These are phyloP conservation scores for Magnusiomyces tetraspermus DNA, from an alignment of 1,139 yeast genomes.

Conservation along the genomic window DNA sequence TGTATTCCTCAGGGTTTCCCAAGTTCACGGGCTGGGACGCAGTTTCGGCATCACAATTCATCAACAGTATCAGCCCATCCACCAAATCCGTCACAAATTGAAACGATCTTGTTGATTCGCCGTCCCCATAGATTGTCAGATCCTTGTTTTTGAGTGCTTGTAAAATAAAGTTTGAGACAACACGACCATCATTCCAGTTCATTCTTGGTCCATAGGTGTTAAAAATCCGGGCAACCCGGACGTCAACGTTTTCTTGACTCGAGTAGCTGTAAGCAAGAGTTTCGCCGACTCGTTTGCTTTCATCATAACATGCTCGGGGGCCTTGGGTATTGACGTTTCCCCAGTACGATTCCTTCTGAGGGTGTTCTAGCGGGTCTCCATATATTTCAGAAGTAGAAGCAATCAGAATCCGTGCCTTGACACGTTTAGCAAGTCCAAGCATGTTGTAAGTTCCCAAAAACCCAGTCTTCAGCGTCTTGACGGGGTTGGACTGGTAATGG, in stretches of 20 bases:
- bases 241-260: conserved; percentile 22
- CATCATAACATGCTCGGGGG: conserved; percentile 26
- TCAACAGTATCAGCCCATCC: conserved; percentile 22
- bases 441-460: conserved; percentile 25
- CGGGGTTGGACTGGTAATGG: conserved; percentile 25
- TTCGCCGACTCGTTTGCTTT: conserved; percentile 25
- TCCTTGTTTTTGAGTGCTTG: conserved; percentile 23
- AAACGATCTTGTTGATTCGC: conserved; percentile 23
- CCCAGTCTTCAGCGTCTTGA: conserved; percentile 24
- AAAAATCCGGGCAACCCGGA: conserved; percentile 24
- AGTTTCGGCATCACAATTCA: conserved; percentile 18
- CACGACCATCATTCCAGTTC: conserved; percentile 27
- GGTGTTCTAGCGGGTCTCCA: conserved; percentile 26
- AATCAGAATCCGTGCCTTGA: conserved; percentile 22
- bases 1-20: conserved; percentile 24
- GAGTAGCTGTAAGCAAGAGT: conserved; percentile 22
- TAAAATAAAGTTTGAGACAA: conserved; percentile 24
- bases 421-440: conserved; percentile 25
- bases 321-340: conserved; percentile 24
- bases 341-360: conserved; percentile 24
- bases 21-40: conserved; percentile 21
- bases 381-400: conserved; percentile 25
- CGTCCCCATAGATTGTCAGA: conserved; percentile 23
- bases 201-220: conserved; percentile 26
- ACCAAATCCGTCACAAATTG: conserved; percentile 24